Base-by-base conservation (phyloP, 2,329 filamentous ascomycete species). In the Didymella lethalis region DNA sequence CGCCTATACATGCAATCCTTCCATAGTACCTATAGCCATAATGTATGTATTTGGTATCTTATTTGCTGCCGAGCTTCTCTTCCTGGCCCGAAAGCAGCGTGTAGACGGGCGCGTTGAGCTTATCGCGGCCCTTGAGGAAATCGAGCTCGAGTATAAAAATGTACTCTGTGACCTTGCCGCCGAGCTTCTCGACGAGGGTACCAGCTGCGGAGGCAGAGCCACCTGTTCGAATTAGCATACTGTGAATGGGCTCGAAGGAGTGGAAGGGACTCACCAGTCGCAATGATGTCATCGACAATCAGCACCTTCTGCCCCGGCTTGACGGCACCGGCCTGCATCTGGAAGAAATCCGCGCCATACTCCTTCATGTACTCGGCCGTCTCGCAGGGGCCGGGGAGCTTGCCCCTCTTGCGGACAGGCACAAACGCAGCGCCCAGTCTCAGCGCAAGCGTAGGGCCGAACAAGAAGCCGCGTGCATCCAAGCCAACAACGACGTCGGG, bases 201-300 rank as follows among this genome's bases (percentile, higher is more conserved):
- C 91, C 93, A 20, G 93, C 94, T 61, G 94, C 95, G 65, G 87
- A 87, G 56, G 95, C 95, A 65, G 93, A 97, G 70, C 95, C 95
- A 80, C 94, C 94, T 97, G 64, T 7, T 55, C 48, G 7, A 14
- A 47, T 69, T 41, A 71, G 64, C 57, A 31, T 47, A 7, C 32
- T 6, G 32, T 6, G 32, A 34, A 16, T 6, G 14, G 3, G 4
- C 16, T 16, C 11, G 16, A 2, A 36, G 32, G 32, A 4, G 4
- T 12, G 25, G 16, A 16, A 7, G 7, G 2, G 11, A 16, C 89
- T 78, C 84, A 97, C 94, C 94, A 65, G 95, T 99, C 57, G 95
- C 95, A 81, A 99, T 98, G 75, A 99, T 96, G 78, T 99, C 95
- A 79, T 99, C 95, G 31, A 99, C 93, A 66, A 99, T 86, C 63